Evolutionary conservation across 306 rosid genomes (phyloP), one percentile per base, ranked within the genome.

Genomic region (Geum urbanum): DNA sequence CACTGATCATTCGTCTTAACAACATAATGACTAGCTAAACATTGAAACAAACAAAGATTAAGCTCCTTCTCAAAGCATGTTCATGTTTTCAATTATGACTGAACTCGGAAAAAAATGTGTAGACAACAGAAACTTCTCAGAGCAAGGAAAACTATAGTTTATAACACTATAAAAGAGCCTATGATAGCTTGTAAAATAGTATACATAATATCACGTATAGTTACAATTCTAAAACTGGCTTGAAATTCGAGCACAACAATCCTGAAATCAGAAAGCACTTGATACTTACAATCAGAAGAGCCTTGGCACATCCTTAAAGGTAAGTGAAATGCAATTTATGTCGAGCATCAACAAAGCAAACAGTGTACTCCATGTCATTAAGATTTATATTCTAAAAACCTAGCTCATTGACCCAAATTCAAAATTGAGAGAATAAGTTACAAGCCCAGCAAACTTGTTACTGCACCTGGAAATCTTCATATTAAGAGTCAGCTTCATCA

Each of bases 401-500:
- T 77, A 77, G 74, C 77, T 71, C 81, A 79, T 66, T 74, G 74
- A 78, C 77, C 84, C 83, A 70, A 77, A 77, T 18, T 73, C 77
- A 73, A 77, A 64, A 70, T 77, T 79, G 72, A 83, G 76, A 84
- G 69, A 66, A 81, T 53, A 79, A 55, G 76, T 81, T 71, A 85
- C 82, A 74, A 74, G 77, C 71, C 79, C 86, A 84, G 82, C 80
- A 84, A 80, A 86, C 79, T 79, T 86, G 84, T 69, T 84, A 84
- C 80, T 63, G 82, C 88, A 86, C 82, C 85, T 7, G 78, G 78
- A 84, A 79, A 81, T 84, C 86, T 72, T 86, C 86, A 72, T 86
- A 81, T 70, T 74, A 86, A 76, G 84, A 79, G 83, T 84, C 88
- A 63, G 86, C 88, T 84, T 84, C 91, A 66, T 86, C 91, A 84